Conservation (phyloP, 2,329 filamentous ascomycete species). For the Aspergillus sp. region DNA sequence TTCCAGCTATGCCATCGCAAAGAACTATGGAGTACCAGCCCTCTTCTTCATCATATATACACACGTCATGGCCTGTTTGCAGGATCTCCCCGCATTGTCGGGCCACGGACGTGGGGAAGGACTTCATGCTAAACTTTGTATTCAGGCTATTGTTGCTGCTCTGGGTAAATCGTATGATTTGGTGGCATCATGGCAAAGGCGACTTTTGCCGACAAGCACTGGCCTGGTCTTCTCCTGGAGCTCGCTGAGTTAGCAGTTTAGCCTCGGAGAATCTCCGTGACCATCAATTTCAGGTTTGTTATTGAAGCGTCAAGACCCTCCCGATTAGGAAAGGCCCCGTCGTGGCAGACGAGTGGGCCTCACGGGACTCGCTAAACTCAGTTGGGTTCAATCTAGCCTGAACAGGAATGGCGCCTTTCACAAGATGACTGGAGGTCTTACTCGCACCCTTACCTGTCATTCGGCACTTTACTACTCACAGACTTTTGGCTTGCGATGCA, state of each 20-base stretch:
- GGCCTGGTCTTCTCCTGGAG: no score
- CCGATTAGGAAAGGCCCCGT: background rate
- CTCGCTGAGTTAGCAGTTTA: background rate
- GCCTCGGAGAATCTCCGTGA: conserved; percentile 5
- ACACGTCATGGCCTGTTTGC: background rate
- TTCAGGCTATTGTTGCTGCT: conserved; percentile 12
- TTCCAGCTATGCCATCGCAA: background rate
- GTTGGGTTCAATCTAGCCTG: background rate
- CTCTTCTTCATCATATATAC: background rate
- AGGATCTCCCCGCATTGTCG: conserved; percentile 2
- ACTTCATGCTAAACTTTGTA: conserved; percentile 11
- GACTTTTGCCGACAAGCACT: background rate
- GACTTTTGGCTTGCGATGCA: background rate
- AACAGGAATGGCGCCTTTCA: background rate
- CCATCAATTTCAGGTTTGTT: background rate
- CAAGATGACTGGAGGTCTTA: background rate
- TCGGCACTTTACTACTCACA: background rate
- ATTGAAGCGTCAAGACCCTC: background rate
- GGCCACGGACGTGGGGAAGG: background rate
- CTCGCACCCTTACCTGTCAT: background rate
- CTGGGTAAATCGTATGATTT: background rate
- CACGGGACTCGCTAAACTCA: background rate
- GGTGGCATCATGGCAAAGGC: background rate
- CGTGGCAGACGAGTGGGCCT: background rate
- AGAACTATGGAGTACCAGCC: background rate